Evolutionary conservation across 192 early-diverging fungal species (phyloP), one percentile per base, ranked within the genome.

Genomic region (Spinellus fusiger): DNA sequence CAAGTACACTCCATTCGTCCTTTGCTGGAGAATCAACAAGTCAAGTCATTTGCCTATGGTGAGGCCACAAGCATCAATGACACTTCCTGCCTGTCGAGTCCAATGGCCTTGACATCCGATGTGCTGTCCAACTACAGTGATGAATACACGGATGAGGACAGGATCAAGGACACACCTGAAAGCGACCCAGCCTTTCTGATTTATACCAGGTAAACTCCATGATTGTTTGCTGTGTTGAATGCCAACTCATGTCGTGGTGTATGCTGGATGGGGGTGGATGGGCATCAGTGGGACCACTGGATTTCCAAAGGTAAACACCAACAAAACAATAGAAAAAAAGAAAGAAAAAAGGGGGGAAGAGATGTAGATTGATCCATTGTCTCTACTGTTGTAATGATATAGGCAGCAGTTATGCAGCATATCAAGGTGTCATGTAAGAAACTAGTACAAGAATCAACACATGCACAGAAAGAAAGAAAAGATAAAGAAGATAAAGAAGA

Each of bases 251-350:
- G 35, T 37, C 13, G 56, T 56, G 7, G 35, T 50, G 23, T 62
- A 54, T 25, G n/a, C n/a, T 10, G 49, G 60, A 15, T 35, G 63
- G 2, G 37, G 23, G 0, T 47, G 47, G 23, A 35, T 29, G 15
- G 68, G 63, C 66, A 10, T 59, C 69, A 79, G 76, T 57, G 85
- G 85, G 16, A 86, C 84, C 6, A 85, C 84, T 0, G 85, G 85
- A 6, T 60, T 81, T 26, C 84, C 84, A 27, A 87, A 87, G 58
- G 58, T 60, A 49, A 49, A 35, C 18, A 44, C 18, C 18, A 2
- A n/a, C 40, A 44, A n/a, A 18, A 44, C 15, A 44, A 44, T 44
- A 3, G 1, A 2, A 44, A 44, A 2, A 44, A 44, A 44, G 18
- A 2, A 13, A 37, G 35, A 37, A 13, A 9, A 13, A 9, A 13